Percentiles rank a stretch among this genome's conserved stretches.
Conservation (phyloP, 2,329 filamentous ascomycete species). For the Microascus cirrosus region DNA sequence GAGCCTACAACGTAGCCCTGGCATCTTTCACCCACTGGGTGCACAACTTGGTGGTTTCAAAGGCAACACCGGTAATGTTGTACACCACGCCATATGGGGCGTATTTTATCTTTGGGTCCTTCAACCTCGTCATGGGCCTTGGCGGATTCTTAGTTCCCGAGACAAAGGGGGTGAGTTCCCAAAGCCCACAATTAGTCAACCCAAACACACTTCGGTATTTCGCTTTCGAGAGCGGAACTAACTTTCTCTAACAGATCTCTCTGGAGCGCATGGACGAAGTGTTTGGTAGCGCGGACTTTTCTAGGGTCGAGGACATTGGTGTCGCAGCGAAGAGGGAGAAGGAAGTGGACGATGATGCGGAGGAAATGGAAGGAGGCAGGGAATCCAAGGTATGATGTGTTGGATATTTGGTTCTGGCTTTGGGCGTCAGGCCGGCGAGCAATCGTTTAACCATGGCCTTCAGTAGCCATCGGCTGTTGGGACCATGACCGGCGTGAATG, state of each 20-base stretch:
- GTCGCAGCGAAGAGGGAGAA: too few species aligned
- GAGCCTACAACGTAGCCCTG: conserved; percentile 48
- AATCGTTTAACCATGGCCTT: too few species aligned
- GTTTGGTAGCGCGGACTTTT: conserved; percentile 10
- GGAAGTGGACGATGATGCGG: too few species aligned
- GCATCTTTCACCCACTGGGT: conserved; percentile 53
- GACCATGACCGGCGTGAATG: too few species aligned
- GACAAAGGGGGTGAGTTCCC: conserved; percentile 38
- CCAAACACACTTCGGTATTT: neutral
- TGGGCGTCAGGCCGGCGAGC: too few species aligned
- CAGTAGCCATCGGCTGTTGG: too few species aligned
- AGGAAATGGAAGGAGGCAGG: too few species aligned
- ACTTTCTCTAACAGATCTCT: conserved; percentile 6
- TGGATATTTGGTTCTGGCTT: too few species aligned
- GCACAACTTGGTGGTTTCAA: conserved; percentile 53
- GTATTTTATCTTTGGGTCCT: conserved; percentile 47
- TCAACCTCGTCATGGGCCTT: conserved; percentile 46
- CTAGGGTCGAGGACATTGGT: too few species aligned
- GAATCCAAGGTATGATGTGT: too few species aligned
- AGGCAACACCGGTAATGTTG: conserved; percentile 50
- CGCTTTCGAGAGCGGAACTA: neutral
- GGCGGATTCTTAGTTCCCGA: conserved; percentile 36
- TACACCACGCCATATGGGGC: conserved; percentile 27
- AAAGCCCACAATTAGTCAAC: neutral
- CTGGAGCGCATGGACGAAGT: conserved; percentile 18